A percentile compares a stretch with the other conserved stretches of the same genome.
Evolutionary conservation across 495 filamentous ascomycete genomes (phyloP).

Genomic region (Hyaloscypha finlandica): DNA sequence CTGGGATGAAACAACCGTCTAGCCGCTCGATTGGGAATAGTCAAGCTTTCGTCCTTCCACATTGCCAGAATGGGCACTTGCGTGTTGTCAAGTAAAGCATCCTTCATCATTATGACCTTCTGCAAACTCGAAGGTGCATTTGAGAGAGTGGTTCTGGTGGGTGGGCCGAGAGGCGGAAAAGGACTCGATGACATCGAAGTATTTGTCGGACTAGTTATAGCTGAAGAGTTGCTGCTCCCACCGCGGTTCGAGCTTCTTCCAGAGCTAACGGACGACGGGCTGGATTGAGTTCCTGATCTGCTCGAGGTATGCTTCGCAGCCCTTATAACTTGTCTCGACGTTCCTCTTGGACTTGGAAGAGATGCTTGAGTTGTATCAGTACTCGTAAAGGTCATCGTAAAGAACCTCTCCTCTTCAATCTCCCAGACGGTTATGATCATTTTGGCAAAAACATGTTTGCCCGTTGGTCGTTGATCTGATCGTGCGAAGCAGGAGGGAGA

Average conservation of each 20-base stretch:
- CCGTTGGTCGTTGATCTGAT: not conserved
- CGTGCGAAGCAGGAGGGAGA: constrained; percentile 26
- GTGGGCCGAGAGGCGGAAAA: constrained; percentile 62
- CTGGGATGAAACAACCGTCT: constrained; percentile 50
- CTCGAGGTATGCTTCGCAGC: constrained; percentile 17
- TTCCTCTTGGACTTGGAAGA: constrained; percentile 24
- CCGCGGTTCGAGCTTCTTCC: constrained; percentile 33
- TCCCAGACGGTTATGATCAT: constrained; percentile 71
- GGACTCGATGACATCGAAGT: constrained; percentile 47
- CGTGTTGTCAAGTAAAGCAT: constrained; percentile 68
- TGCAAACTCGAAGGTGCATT: constrained; percentile 59
- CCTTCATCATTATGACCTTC: constrained; percentile 68
- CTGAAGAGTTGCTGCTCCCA: constrained; percentile 39
- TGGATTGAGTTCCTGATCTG: constrained; percentile 38
- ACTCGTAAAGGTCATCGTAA: constrained; percentile 65
- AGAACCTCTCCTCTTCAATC: constrained; percentile 59
- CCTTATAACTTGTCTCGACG: constrained; percentile 33
- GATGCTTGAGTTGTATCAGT: constrained; percentile 38
- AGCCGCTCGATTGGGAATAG: constrained; percentile 63
- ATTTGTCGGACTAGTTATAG: constrained; percentile 43
- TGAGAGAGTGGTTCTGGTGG: constrained; percentile 46
- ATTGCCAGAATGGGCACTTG: constrained; percentile 68
- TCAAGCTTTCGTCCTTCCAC: constrained; percentile 71
- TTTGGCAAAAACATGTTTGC: constrained; percentile 43
- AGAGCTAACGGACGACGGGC: constrained; percentile 47